These are phyloP conservation scores for Magnolia kwangsiensis DNA, from an alignment of 164 flowering plant genomes.

Conservation along the genomic window DNA sequence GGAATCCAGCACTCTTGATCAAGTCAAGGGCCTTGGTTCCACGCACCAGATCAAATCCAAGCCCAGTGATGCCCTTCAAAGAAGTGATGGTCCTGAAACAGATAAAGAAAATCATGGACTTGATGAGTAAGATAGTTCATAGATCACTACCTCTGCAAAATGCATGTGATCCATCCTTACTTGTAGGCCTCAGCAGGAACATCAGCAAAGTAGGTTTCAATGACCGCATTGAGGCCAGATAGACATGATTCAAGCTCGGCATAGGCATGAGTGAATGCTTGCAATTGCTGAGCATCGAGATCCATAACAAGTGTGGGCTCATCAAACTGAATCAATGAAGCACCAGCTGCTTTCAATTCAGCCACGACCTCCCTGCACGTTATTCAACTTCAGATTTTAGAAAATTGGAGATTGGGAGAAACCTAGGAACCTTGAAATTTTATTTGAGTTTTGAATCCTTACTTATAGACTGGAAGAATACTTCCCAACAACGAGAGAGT, in stretches of 20 bases:
- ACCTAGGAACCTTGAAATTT: background rate
- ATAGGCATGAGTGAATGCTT: constrained; percentile 77
- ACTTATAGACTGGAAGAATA: constrained; percentile 72
- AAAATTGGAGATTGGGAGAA: background rate
- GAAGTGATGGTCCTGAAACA: constrained; percentile 37
- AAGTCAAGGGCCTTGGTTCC: constrained; percentile 62
- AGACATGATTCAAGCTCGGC: constrained; percentile 62
- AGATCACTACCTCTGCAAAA: background rate
- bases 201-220: constrained; percentile 94
- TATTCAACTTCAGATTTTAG: background rate
- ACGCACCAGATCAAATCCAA: constrained; percentile 68
- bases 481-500: constrained; percentile 55
- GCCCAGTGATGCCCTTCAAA: constrained; percentile 56
- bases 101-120: background rate
- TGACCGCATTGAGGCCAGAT: constrained; percentile 62
- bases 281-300: constrained; percentile 64
- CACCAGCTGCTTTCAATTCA: constrained; percentile 88
- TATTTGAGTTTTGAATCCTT: constrained; percentile 16
- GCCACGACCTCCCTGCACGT: constrained; percentile 55
- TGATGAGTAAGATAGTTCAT: background rate
- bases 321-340: constrained; percentile 86
- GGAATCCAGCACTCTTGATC: constrained; percentile 48
- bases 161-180: constrained; percentile 6
- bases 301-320: constrained; percentile 80
- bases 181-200: constrained; percentile 70